Evolutionary conservation across 805 yeast species (phyloP).

Genomic region (Ogataea neopini): DNA sequence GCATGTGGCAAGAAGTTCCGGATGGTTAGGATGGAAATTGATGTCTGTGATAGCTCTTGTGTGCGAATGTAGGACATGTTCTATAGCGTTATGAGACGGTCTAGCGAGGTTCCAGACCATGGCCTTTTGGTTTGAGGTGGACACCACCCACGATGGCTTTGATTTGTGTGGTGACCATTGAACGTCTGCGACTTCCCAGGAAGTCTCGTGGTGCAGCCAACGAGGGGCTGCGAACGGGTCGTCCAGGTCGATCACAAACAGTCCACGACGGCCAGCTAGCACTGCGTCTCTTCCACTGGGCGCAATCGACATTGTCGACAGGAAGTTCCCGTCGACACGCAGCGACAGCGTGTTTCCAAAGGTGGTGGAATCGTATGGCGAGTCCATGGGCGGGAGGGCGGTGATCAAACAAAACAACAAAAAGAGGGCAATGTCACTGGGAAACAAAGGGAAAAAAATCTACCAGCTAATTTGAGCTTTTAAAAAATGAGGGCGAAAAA

Average conservation of each 20-base stretch:
- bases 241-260: conserved; percentile 87
- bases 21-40: conserved; percentile 84
- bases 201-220: conserved; percentile 86
- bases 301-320: conserved; percentile 74
- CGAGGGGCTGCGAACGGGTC: conserved; percentile 96
- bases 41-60: conserved; percentile 94
- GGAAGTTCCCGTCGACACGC: conserved; percentile 91
- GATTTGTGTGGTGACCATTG: conserved; percentile 95
- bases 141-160: conserved; percentile 87
- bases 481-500: too few species aligned
- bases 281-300: conserved; percentile 94
- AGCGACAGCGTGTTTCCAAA: conserved; percentile 81
- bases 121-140: conserved; percentile 94
- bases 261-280: conserved; percentile 80
- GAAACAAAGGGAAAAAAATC: too few species aligned
- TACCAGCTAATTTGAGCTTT: too few species aligned
- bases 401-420: too few species aligned
- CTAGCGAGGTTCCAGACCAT: conserved; percentile 88
- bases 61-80: conserved; percentile 86
- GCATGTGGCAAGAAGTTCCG: conserved; percentile 88
- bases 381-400: conserved; percentile 10
- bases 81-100: conserved; percentile 65
- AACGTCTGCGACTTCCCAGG: conserved; percentile 99
- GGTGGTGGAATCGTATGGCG: conserved; percentile 51
- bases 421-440: too few species aligned